A percentile compares a stretch with the other conserved stretches of the same genome.
phyloP scores from a whole-genome alignment of 805 yeast species.

The Zygotorulaspora sp. region DNA sequence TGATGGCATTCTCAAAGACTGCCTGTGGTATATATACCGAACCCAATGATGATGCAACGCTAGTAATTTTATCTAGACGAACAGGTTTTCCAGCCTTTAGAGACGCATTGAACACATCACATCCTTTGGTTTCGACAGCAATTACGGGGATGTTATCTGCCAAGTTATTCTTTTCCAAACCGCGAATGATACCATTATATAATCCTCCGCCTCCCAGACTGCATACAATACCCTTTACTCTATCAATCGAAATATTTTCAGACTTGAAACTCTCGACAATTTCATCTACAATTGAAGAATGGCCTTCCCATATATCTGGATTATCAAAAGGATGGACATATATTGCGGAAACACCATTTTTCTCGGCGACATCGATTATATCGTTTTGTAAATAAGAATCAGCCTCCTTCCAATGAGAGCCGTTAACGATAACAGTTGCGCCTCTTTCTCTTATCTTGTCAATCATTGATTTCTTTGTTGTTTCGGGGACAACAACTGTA shows the following conservation, averaged over 20 bases:
- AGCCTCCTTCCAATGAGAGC: conserved; percentile 47
- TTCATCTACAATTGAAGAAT: conserved; percentile 45
- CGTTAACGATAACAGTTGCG: conserved; percentile 45
- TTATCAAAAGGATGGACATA: conserved; percentile 54
- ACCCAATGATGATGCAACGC: conserved; percentile 63
- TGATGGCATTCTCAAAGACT: conserved; percentile 43
- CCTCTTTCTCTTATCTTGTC: conserved; percentile 43
- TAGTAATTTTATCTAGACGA: conserved; percentile 41
- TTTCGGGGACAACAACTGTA: conserved; percentile 55
- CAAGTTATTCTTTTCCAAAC: conserved; percentile 36
- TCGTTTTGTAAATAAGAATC: conserved; percentile 38
- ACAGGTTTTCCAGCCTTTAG: conserved; percentile 44
- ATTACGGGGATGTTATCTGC: conserved; percentile 38
- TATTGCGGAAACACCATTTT: conserved; percentile 31
- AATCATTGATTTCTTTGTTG: conserved; percentile 43
- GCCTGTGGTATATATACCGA: conserved; percentile 51
- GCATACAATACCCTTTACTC: conserved; percentile 45
- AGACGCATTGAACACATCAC: conserved; percentile 51
- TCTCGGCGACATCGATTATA: conserved; percentile 20
- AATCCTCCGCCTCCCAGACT: conserved; percentile 57
- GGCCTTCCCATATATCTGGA: conserved; percentile 51
- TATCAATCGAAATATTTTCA: conserved; percentile 21
- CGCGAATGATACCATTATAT: conserved; percentile 46
- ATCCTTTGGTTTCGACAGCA: conserved; percentile 55
- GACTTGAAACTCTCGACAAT: conserved; percentile 29